Evolutionary conservation across 2,329 filamentous ascomycete genomes (phyloP).

Genomic region (Monosporascus cannonballus): DNA sequence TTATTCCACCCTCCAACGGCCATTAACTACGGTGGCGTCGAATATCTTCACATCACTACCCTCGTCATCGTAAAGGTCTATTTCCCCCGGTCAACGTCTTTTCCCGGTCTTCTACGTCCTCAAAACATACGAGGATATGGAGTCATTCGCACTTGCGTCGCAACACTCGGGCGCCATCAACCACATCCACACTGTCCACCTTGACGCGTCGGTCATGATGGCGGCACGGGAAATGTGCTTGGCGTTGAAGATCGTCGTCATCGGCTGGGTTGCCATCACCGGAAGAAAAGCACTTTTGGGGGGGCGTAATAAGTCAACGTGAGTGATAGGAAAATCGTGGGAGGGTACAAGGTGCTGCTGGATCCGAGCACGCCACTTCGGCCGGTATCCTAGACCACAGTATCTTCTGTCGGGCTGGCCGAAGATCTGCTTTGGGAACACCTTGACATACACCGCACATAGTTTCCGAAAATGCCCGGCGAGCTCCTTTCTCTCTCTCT

Average conservation of each 20-base stretch:
- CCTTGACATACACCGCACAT: too few species aligned
- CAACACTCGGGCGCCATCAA: conserved; percentile 28
- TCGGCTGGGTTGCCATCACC: conserved; percentile 27
- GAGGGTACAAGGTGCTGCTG: not conserved
- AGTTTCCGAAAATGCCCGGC: too few species aligned
- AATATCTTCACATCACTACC: too few species aligned
- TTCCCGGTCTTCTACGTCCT: too few species aligned
- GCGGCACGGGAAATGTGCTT: conserved; percentile 25
- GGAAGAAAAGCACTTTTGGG: conserved; percentile 19
- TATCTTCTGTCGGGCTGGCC: too few species aligned
- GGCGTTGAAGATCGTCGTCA: conserved; percentile 21
- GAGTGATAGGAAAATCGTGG: conserved; percentile 1
- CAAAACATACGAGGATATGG: conserved; percentile 16
- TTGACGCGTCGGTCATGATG: conserved; percentile 20
- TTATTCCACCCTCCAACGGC: too few species aligned
- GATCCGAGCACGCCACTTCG: too few species aligned
- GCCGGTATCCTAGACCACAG: too few species aligned
- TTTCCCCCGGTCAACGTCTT: too few species aligned
- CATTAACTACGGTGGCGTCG: too few species aligned
- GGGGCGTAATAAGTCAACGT: not conserved
- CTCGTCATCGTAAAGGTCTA: not conserved
- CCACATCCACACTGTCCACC: conserved; percentile 25
- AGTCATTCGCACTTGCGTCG: conserved; percentile 28
- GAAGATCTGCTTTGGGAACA: too few species aligned
- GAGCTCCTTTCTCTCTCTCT: too few species aligned